Base-by-base conservation (phyloP, 2,329 filamentous ascomycete species). In the Cytospora mali region DNA sequence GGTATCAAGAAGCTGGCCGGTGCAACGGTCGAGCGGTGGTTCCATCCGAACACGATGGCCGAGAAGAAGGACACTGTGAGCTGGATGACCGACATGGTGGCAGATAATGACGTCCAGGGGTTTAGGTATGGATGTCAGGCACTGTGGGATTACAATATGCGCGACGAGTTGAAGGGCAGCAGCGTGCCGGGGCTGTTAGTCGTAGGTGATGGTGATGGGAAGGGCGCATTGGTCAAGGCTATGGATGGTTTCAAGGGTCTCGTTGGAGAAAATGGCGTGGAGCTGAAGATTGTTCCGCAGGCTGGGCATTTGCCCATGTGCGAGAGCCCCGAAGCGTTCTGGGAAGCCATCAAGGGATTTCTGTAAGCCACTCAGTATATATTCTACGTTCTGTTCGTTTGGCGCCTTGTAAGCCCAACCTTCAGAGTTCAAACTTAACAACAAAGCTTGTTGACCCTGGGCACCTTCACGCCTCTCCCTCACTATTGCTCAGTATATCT, bases 261-360 rank as follows among this genome's bases (percentile, higher is more conserved):
- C 21, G 73, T 92, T 49, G 88, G 88, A 0, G 73, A 77, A 11
- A 72, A 74, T 0, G 84, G 83, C 0, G 83, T 82, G 0, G 81
- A 85, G 63, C 81, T 93, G 67, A 85, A 82, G 72, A 75, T 90
- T 62, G 84, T 96, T 11, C 84, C 90, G 0, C 78, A 82, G 10
- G 87, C 91, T 0, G 92, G 92, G 0, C 92, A 96, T 77, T 75
- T 96, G 70, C 92, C 92, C 0, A 96, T 96, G 91, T 87, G 87
- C 54, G 92, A 96, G 76, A 84, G 86, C 67, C 88, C 90, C 0
- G 76, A 80, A 62, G 86, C 81, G 4, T 93, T 93, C 72, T 88
- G 88, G 72, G 77, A 82, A 29, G 84, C 85, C 52, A 79, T 94
- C 2, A 76, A 79, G 49, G 77, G 74, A 10, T 91, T 90, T 66